A percentile compares a stretch with the other conserved stretches of the same genome.
Evolutionary conservation across 2,329 filamentous ascomycete species (phyloP).

Genomic region (Ampelomyces quisqualis): DNA sequence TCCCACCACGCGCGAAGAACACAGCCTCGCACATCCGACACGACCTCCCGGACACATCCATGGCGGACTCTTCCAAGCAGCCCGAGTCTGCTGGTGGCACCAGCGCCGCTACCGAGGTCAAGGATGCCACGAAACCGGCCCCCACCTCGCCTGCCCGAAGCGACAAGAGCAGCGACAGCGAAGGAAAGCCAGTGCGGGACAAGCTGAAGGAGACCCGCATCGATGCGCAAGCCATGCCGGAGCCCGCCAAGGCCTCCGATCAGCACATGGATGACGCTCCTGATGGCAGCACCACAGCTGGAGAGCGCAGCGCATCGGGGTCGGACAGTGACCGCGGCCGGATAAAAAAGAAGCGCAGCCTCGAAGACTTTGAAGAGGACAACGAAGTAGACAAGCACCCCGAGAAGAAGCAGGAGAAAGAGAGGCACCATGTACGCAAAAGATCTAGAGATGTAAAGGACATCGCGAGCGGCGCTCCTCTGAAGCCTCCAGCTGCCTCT

Average conservation of each 20-base stretch:
- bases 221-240: slow-evolving; percentile 40
- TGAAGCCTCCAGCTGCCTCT: slow-evolving; percentile 36
- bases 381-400: slow-evolving; percentile 34
- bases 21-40: too few species aligned
- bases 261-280: slow-evolving; percentile 26
- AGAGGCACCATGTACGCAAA: slow-evolving; percentile 47
- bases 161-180: slow-evolving; percentile 48
- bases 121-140: slow-evolving; percentile 15
- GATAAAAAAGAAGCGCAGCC: slow-evolving; percentile 49
- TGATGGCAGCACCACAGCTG: slow-evolving; percentile 24
- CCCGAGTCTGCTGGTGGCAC: slow-evolving; percentile 15
- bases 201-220: slow-evolving; percentile 65
- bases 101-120: slow-evolving; percentile 11
- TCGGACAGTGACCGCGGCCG: slow-evolving; percentile 43
- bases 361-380: slow-evolving; percentile 48
- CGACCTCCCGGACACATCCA: slow-evolving; percentile 7
- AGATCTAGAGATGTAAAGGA: slow-evolving; percentile 49
- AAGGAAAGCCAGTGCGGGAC: slow-evolving; percentile 60
- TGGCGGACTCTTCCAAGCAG: slow-evolving; percentile 30
- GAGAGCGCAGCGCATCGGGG: slow-evolving; percentile 33
- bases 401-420: slow-evolving; percentile 38
- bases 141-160: slow-evolving; percentile 36
- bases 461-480: slow-evolving; percentile 32
- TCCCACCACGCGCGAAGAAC: too few species aligned
- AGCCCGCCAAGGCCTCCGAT: slow-evolving; percentile 18